These are phyloP conservation scores for Microstegium vimineum DNA, from an alignment of 176 grass and related monocot species.

Conservation along the genomic window DNA sequence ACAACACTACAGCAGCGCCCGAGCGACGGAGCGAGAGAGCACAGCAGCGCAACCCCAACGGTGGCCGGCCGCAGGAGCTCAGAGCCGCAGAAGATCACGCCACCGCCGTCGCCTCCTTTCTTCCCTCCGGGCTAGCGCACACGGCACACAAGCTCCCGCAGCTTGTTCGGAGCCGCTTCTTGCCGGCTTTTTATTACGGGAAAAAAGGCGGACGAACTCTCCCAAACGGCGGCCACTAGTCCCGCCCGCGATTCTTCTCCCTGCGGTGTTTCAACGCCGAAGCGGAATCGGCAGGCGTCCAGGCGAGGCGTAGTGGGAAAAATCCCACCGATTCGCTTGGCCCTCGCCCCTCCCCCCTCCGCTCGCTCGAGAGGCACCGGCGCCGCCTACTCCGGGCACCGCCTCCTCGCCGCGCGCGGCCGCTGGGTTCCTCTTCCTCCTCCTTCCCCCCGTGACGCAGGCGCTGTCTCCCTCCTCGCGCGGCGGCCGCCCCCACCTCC, in stretches of 20 bases:
- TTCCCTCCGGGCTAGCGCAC: not conserved
- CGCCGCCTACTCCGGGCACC: not conserved
- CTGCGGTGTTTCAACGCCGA: not conserved
- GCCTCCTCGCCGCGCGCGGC: too few species aligned
- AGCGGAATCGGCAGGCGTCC: not conserved
- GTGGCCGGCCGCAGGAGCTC: not conserved
- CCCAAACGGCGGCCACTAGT: not conserved
- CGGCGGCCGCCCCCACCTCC: not conserved
- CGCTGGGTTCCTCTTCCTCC: not conserved
- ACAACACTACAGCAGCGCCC: not conserved
- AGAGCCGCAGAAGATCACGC: constrained; percentile 8
- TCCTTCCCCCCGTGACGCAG: not conserved
- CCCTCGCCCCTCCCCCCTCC: not conserved
- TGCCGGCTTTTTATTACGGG: not conserved
- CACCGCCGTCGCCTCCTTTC: not conserved
- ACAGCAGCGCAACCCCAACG: not conserved
- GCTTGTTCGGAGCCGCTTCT: not conserved
- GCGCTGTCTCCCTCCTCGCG: not conserved
- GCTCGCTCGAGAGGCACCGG: not conserved
- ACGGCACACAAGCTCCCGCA: not conserved
- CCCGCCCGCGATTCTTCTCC: not conserved
- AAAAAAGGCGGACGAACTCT: not conserved
- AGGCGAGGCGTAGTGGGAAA: not conserved
- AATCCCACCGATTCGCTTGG: not conserved
- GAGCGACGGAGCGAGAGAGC: not conserved